These are phyloP conservation scores for Cordyceps farinosa DNA, from an alignment of 2,329 filamentous ascomycete species.

Conservation along the genomic window DNA sequence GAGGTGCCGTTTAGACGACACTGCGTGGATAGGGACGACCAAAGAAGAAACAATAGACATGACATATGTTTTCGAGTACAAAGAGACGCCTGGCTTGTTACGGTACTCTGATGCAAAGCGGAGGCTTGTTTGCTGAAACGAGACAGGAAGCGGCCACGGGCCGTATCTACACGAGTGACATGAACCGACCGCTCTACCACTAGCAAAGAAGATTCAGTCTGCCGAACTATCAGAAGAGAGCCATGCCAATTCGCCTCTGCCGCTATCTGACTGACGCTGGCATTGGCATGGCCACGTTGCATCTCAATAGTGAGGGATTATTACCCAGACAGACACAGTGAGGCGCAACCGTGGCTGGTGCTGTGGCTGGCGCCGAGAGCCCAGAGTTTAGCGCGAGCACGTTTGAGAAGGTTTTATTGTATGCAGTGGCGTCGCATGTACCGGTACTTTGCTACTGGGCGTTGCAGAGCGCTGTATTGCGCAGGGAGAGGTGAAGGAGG, in stretches of 20 bases:
- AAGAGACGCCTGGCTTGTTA: neutral
- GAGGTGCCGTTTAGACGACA: neutral
- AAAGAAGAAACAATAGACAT: too few relatives aligned
- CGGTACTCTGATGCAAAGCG: too few relatives aligned
- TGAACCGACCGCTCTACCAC: too few relatives aligned
- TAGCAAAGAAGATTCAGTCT: too few relatives aligned
- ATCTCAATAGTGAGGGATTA: neutral
- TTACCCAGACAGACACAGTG: neutral
- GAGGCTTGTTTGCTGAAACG: too few relatives aligned
- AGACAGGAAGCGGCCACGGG: too few relatives aligned
- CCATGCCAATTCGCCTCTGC: too few relatives aligned
- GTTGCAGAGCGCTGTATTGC: neutral
- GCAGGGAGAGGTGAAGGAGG: too few relatives aligned
- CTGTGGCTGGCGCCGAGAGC: conserved; percentile 19
- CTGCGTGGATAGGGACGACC: too few relatives aligned
- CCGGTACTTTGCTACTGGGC: conserved; percentile 28
- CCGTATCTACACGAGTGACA: too few relatives aligned
- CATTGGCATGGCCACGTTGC: neutral
- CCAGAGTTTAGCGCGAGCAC: conserved; percentile 34
- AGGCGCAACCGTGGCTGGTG: conserved; percentile 19
- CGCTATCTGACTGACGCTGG: neutral
- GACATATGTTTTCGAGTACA: neutral
- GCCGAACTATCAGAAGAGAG: too few relatives aligned
- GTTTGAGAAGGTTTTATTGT: conserved; percentile 50
- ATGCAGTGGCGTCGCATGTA: conserved; percentile 28